A percentile compares a stretch with the other conserved stretches of the same genome.
phyloP scores from a whole-genome alignment of 2,329 filamentous ascomycete species.

The Zymoseptoria passerinii region DNA sequence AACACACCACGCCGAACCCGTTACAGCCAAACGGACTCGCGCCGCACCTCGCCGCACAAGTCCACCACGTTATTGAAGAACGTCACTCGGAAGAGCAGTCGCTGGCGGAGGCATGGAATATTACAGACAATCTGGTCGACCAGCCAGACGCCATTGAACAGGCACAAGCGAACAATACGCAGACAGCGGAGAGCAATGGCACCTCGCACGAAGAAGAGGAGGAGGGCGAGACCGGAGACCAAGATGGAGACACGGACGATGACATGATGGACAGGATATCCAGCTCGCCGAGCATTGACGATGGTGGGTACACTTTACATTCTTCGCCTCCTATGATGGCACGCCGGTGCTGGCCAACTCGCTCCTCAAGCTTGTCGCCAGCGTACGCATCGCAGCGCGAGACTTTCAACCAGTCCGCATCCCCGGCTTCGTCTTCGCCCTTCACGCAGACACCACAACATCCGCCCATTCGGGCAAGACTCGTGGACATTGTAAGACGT shows the following conservation, averaged over 20 bases:
- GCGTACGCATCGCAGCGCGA: conserved; percentile 25
- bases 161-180: conserved; percentile 40
- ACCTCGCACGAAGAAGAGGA: conserved; percentile 27
- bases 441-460: conserved; percentile 35
- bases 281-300: conserved; percentile 96
- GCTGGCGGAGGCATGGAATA: conserved; percentile 49
- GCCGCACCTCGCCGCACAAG: conserved; percentile 76
- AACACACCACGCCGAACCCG: conserved; percentile 53
- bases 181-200: conserved; percentile 41
- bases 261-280: conserved; percentile 99
- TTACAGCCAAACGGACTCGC: conserved; percentile 51
- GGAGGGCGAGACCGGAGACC: conserved; percentile 30
- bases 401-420: conserved; percentile 29
- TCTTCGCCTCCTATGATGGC: conserved; percentile 13
- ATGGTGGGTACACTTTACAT: conserved; percentile 69
- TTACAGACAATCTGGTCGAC: conserved; percentile 31
- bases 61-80: conserved; percentile 73
- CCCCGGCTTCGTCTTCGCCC: conserved; percentile 34
- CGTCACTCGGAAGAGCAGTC: conserved; percentile 60
- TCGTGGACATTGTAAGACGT: conserved; percentile 12
- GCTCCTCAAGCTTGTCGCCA: conserved; percentile 36
- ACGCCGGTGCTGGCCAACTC: conserved; percentile 31
- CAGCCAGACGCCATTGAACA: conserved; percentile 38
- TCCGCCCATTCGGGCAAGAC: conserved; percentile 26
- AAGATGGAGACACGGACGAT: conserved; percentile 46